phyloP scores from a whole-genome alignment of 345 rosid species.

The Bruguiera parviflora region DNA sequence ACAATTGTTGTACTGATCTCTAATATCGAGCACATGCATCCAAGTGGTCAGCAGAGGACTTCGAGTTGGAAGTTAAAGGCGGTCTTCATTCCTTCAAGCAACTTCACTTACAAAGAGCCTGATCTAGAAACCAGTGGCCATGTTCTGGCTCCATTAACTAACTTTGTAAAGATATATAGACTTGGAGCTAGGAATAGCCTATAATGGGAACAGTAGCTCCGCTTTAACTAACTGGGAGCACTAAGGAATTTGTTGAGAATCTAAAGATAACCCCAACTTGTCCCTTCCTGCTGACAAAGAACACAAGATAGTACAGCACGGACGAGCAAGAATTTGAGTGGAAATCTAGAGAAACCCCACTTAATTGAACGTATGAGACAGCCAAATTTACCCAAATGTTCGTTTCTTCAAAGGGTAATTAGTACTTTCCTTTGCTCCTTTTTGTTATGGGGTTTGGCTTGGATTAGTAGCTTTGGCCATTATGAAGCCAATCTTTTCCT shows the following conservation, averaged over 20 bases:
- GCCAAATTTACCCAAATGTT: neutral
- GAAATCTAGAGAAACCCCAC: slow-evolving; percentile 70
- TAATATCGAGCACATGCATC: too few species aligned
- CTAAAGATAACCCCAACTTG: slow-evolving; percentile 41
- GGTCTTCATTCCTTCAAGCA: too few species aligned
- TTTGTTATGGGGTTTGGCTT: neutral
- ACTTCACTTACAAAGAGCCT: too few species aligned
- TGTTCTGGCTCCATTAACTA: neutral
- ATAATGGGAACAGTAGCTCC: neutral
- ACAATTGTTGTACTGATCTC: too few species aligned
- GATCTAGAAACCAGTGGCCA: too few species aligned
- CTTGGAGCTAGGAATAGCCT: neutral
- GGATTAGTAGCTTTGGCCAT: slow-evolving; percentile 1
- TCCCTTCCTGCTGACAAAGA: slow-evolving; percentile 66
- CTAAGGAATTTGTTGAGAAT: slow-evolving; percentile 33
- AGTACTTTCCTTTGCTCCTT: neutral
- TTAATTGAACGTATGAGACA: slow-evolving; percentile 23
- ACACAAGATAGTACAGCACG: slow-evolving; percentile 25
- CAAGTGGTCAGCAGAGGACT: too few species aligned
- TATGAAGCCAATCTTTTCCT: too few species aligned
- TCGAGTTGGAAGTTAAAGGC: too few species aligned
- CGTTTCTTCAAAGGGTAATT: neutral
- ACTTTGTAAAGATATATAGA: neutral
- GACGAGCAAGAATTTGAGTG: slow-evolving; percentile 43
- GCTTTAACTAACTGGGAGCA: slow-evolving; percentile 68